phyloP scores from a whole-genome alignment of 2,329 filamentous ascomycete species.

The Clonostachys byssicola region DNA sequence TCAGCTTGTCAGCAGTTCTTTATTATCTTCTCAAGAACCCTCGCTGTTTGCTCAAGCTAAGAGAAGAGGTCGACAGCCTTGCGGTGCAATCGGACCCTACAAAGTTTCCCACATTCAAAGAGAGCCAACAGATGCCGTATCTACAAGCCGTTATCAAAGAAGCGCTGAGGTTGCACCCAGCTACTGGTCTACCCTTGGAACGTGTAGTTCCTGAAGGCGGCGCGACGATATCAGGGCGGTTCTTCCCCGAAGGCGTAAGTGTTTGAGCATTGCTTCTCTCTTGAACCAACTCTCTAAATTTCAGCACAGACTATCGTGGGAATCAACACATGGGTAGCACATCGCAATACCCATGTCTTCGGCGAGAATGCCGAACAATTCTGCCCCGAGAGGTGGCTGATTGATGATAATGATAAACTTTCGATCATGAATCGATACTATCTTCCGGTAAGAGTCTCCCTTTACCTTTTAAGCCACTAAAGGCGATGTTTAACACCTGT shows the following conservation, averaged over 20 bases:
- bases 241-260: constrained; percentile 20
- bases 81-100: constrained; percentile 6
- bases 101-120: constrained; percentile 20
- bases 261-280: neutral
- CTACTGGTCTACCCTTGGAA: constrained; percentile 42
- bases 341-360: constrained; percentile 22
- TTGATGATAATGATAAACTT: constrained; percentile 12
- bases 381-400: constrained; percentile 35
- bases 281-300: neutral
- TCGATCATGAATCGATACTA: constrained; percentile 18
- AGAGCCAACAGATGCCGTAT: constrained; percentile 38
- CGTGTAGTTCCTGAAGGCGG: constrained; percentile 41
- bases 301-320: constrained; percentile 19
- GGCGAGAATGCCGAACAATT: constrained; percentile 24
- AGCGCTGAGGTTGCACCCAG: constrained; percentile 43
- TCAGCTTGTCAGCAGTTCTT: constrained; percentile 37
- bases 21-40: constrained; percentile 34
- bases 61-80: constrained; percentile 13
- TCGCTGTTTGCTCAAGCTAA: constrained; percentile 9
- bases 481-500: neutral
- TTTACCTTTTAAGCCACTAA: no score
- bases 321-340: constrained; percentile 27
- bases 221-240: constrained; percentile 25
- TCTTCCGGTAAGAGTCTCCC: constrained; percentile 15
- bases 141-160: constrained; percentile 50